Conservation (phyloP, 2,329 filamentous ascomycete species). For the Ophiosphaerella narmari region DNA sequence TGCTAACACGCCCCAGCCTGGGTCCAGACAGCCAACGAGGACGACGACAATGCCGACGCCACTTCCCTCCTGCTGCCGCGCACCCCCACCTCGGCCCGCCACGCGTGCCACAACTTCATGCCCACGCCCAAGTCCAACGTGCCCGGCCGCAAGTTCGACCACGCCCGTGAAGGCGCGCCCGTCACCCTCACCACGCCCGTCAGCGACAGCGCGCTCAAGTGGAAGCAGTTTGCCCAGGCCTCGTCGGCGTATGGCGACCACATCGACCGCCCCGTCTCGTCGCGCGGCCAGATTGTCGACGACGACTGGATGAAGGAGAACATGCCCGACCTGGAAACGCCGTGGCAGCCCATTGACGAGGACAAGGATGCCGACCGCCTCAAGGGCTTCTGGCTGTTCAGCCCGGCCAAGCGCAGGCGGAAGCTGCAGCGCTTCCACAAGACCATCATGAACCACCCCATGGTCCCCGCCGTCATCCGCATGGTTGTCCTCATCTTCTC, state of each 20-base stretch:
- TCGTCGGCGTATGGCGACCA: conserved; percentile 29
- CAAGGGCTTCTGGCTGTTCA: conserved; percentile 56
- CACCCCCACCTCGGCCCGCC: conserved; percentile 39
- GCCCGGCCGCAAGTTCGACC: conserved; percentile 46
- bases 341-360: conserved; percentile 61
- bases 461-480: conserved; percentile 84
- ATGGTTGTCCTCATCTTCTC: conserved; percentile 83
- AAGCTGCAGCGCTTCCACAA: conserved; percentile 67
- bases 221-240: conserved; percentile 45
- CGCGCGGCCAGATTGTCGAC: conserved; percentile 44
- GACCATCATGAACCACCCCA: conserved; percentile 75
- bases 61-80: conserved; percentile 41
- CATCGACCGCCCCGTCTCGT: conserved; percentile 30
- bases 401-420: conserved; percentile 53
- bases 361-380: conserved; percentile 55
- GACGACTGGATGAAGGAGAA: conserved; percentile 56
- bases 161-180: conserved; percentile 44
- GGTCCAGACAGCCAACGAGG: conserved; percentile 45
- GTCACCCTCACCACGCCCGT: conserved; percentile 42
- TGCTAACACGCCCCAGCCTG: conserved; percentile 30
- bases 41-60: conserved; percentile 39
- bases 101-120: conserved; percentile 45
- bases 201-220: conserved; percentile 44
- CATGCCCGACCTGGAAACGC: conserved; percentile 51
- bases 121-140: conserved; percentile 46